Evolutionary conservation across 2,329 filamentous ascomycete species (phyloP).

Genomic region (Ampelomyces quisqualis): DNA sequence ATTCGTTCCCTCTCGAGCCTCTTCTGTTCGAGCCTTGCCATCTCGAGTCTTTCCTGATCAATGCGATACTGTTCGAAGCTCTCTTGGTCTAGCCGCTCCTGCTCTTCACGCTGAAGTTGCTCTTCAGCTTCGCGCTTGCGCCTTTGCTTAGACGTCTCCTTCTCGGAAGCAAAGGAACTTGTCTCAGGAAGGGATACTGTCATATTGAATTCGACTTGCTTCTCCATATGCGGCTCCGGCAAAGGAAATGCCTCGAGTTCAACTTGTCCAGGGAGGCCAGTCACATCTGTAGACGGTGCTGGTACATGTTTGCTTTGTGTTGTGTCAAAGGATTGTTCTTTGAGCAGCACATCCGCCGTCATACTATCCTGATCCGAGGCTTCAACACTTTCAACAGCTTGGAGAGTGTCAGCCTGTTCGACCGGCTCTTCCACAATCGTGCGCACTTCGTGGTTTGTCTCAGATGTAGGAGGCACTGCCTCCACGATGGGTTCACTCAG

Average conservation of each 20-base stretch:
- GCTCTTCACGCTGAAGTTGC: conserved; percentile 4
- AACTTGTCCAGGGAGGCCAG: too few relatives aligned
- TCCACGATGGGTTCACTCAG: too few relatives aligned
- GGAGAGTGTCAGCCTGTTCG: too few relatives aligned
- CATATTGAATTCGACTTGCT: neutral
- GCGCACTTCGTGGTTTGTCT: too few relatives aligned
- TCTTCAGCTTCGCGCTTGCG: conserved; percentile 6
- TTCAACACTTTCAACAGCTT: too few relatives aligned
- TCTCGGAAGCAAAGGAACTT: neutral
- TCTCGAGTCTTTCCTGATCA: conserved; percentile 6
- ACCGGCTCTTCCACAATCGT: too few relatives aligned
- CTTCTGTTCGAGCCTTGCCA: conserved; percentile 3
- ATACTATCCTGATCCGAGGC: too few relatives aligned
- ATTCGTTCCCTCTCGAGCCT: conserved; percentile 1
- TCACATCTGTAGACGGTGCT: too few relatives aligned
- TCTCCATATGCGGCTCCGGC: neutral
- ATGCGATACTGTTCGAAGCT: conserved; percentile 5
- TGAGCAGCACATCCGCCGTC: too few relatives aligned
- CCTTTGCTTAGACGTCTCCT: conserved; percentile 5
- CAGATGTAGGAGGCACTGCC: too few relatives aligned
- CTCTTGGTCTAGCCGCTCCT: conserved; percentile 3
- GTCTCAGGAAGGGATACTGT: neutral
- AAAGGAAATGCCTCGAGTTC: neutral
- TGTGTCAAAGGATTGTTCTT: too few relatives aligned
- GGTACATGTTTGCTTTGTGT: too few relatives aligned